Evolutionary conservation across 495 filamentous ascomycete species (phyloP), one percentile per base, ranked within the genome.

Genomic region (Aspergillus haitiensis): DNA sequence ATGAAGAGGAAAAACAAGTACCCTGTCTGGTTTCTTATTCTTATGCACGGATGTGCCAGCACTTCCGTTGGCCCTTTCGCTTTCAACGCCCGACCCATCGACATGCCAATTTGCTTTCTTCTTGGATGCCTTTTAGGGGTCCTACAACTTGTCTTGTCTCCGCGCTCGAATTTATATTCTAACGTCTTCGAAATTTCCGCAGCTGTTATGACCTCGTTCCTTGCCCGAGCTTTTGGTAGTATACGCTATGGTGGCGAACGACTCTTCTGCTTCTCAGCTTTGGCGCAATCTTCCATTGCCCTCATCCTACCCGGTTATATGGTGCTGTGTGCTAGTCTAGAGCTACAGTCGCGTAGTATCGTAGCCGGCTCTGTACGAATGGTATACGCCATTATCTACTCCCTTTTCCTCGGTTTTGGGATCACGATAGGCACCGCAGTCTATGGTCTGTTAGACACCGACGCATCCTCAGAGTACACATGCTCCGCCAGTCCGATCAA

Each of bases 381-480:
- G 88, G 91, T 98, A 6, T 97, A 97, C 63, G 91, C 93, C 7
- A 88, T 97, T 55, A 93, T 97, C 34, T 97, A 97, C 72, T 93
- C 93, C 0, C 80, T 97, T 2, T 96, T 97, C 72, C 86, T 98
- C 7, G 93, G 93, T n/a, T 97, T 93, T 65, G 94, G 93, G 7
- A 96, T 98, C 64, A 97, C 94, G 6, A 90, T 98, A 37, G 93
- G 93, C 31, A 93, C 93, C 0, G 89, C 89, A 2, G 79, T 98
- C 7, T 97, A 95, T 65, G 94, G 93, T 16, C 78, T 92, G 18
- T 79, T 96, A 55, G 90, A 96, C 72, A 40, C 77, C 3, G 77
- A 89, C 33, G 93, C 93, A 12, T 86, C 88, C 2, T 88, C 86
- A 13, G 83, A 76, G 1, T 90, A 91, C 8, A 86, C 79, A 18